phyloP scores from a whole-genome alignment of 345 rosid species.

The Eucalyptus sideroxylon region DNA sequence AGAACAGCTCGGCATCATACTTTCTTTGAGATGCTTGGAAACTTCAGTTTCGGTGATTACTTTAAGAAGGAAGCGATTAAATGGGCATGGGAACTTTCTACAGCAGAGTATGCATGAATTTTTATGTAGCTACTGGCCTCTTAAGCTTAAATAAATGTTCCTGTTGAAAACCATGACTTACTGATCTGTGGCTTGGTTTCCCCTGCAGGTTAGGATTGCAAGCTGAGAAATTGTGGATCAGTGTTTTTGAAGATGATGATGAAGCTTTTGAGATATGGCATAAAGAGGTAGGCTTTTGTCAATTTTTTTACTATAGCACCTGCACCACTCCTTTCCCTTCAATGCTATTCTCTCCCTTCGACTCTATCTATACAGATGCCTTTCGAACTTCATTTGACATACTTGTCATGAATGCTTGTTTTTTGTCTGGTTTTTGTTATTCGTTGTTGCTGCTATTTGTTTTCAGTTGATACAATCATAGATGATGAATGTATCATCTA shows the following conservation, averaged over 20 bases:
- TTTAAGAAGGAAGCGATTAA: conserved; percentile 84
- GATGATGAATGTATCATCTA: neutral
- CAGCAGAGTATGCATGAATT: conserved; percentile 39
- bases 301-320: neutral
- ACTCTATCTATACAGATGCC: neutral
- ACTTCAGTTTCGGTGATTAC: conserved; percentile 95
- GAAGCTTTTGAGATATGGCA: conserved; percentile 89
- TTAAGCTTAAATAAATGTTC: neutral
- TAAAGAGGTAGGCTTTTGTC: conserved; percentile 35
- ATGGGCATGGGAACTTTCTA: conserved; percentile 99
- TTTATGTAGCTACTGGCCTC: neutral
- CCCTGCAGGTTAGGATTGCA: conserved; percentile 50
- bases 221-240: conserved; percentile 67
- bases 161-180: neutral
- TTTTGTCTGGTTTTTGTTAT: neutral
- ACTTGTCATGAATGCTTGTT: neutral
- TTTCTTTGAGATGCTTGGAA: conserved; percentile 97
- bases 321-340: neutral
- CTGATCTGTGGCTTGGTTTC: neutral
- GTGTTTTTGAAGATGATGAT: conserved; percentile 77
- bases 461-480: neutral
- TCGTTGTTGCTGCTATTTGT: neutral
- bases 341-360: neutral
- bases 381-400: neutral
- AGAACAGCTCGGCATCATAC: conserved; percentile 83